These are phyloP conservation scores for Cyberlindnera maclurae DNA, from an alignment of 805 yeast species.

Conservation along the genomic window DNA sequence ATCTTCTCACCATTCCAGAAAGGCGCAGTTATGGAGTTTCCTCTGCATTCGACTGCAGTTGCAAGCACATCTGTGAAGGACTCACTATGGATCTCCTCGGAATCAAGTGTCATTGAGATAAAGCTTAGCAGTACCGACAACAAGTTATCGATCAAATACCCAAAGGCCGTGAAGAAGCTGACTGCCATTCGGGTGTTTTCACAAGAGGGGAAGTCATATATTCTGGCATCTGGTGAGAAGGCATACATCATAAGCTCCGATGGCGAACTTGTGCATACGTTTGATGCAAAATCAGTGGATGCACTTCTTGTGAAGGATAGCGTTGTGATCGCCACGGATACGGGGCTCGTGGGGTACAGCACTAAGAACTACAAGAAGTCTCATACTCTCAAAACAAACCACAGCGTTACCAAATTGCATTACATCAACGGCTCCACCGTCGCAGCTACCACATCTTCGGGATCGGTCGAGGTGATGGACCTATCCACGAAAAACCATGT, in stretches of 20 bases:
- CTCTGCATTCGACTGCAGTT: conserved; percentile 21
- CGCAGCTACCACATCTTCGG: conserved; percentile 24
- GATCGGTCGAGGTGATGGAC: conserved; percentile 24
- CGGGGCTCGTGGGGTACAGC: neutral
- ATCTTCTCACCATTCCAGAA: conserved; percentile 38
- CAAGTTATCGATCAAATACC: conserved; percentile 8
- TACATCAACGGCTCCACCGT: conserved; percentile 5
- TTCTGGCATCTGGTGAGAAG: conserved; percentile 1
- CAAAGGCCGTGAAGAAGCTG: conserved; percentile 9
- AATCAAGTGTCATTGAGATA: conserved; percentile 15
- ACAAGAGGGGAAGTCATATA: neutral
- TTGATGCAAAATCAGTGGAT: neutral
- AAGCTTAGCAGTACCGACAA: conserved; percentile 14
- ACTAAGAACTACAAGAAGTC: neutral
- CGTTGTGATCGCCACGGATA: conserved; percentile 1
- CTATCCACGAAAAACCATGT: neutral
- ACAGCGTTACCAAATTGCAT: conserved; percentile 1
- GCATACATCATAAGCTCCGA: neutral
- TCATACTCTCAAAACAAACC: neutral
- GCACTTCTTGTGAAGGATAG: conserved; percentile 5
- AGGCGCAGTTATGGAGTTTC: conserved; percentile 31
- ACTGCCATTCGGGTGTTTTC: conserved; percentile 1
- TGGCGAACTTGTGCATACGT: conserved; percentile 1
- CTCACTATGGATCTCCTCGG: conserved; percentile 25
- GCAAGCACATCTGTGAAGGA: conserved; percentile 12